Conservation (phyloP, 2,329 filamentous ascomycete genomes). For the Cordyceps javanica region DNA sequence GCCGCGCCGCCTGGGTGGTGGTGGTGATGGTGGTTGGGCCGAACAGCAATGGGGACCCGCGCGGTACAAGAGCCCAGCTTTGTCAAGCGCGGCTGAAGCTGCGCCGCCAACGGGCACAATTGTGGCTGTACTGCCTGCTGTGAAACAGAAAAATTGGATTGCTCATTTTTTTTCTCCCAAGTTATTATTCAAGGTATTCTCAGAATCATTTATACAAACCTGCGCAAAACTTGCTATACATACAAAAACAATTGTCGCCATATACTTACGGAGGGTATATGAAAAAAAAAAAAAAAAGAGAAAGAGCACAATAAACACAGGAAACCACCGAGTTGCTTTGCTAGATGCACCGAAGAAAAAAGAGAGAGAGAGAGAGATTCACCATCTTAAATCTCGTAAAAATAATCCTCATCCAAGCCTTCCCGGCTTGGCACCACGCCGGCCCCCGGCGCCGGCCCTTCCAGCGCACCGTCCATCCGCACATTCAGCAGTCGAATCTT, state of each 20-base stretch:
- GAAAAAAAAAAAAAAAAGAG: constrained; percentile 11
- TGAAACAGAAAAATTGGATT: neutral
- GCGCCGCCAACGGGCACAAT: too few species aligned
- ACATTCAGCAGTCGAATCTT: constrained; percentile 92
- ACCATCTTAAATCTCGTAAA: constrained; percentile 63
- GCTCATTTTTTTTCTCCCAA: neutral
- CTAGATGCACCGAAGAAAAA: neutral
- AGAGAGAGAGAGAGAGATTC: neutral
- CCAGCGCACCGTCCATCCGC: constrained; percentile 69
- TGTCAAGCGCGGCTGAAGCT: neutral
- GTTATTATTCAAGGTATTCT: too few species aligned
- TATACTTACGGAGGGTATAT: constrained; percentile 14
- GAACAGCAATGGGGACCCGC: too few species aligned
- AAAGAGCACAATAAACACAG: neutral
- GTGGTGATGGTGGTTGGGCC: too few species aligned
- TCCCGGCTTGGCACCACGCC: constrained; percentile 76
- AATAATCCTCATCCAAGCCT: constrained; percentile 87
- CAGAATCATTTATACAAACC: neutral
- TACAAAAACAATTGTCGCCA: neutral
- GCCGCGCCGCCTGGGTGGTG: too few species aligned
- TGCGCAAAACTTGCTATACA: neutral
- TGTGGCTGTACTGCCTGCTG: too few species aligned
- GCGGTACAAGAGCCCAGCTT: too few species aligned
- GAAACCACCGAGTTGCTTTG: neutral
- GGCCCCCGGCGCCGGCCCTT: constrained; percentile 59